phyloP scores from a whole-genome alignment of 1,139 yeast species.

The Candida sanyaensis region DNA sequence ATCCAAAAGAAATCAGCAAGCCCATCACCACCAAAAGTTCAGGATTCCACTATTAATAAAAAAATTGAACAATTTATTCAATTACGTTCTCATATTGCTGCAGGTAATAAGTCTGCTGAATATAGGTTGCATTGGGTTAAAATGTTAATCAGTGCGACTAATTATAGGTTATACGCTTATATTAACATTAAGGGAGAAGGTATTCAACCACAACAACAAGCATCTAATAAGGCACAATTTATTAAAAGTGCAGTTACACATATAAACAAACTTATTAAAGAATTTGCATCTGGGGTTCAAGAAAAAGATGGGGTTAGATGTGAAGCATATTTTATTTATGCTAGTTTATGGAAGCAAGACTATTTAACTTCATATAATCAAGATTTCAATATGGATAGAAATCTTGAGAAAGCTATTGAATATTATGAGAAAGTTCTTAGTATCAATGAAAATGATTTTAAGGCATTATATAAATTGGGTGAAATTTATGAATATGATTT shows the following conservation, averaged over 20 bases:
- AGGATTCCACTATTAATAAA: conserved; percentile 27
- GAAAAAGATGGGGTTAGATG: conserved; percentile 27
- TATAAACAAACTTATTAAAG: conserved; percentile 39
- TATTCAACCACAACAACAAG: conserved; percentile 31
- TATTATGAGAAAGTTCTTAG: conserved; percentile 37
- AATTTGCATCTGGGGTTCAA: conserved; percentile 27
- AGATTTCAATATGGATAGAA: conserved; percentile 37
- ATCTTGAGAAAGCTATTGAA: conserved; percentile 31
- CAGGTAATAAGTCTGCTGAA: conserved; percentile 47
- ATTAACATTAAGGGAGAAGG: conserved; percentile 49
- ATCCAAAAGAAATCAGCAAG: not conserved
- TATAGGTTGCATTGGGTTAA: conserved; percentile 48
- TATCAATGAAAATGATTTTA: conserved; percentile 33
- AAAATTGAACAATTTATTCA: conserved; percentile 39
- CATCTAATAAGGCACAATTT: conserved; percentile 36
- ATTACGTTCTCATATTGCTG: conserved; percentile 39
- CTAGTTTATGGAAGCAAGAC: conserved; percentile 41
- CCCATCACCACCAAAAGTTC: conserved; percentile 12
- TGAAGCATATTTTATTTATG: conserved; percentile 39
- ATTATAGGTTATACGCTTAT: conserved; percentile 40
- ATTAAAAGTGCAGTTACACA: conserved; percentile 45
- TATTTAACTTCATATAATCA: conserved; percentile 33
- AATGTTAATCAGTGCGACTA: conserved; percentile 45
- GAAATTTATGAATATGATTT: conserved; percentile 42
- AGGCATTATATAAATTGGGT: conserved; percentile 42